Percentiles rank a stretch among this genome's conserved stretches.
These are phyloP conservation scores for Globomyces pollinis-pini DNA, from an alignment of 192 early-diverging fungal species.

Conservation along the genomic window DNA sequence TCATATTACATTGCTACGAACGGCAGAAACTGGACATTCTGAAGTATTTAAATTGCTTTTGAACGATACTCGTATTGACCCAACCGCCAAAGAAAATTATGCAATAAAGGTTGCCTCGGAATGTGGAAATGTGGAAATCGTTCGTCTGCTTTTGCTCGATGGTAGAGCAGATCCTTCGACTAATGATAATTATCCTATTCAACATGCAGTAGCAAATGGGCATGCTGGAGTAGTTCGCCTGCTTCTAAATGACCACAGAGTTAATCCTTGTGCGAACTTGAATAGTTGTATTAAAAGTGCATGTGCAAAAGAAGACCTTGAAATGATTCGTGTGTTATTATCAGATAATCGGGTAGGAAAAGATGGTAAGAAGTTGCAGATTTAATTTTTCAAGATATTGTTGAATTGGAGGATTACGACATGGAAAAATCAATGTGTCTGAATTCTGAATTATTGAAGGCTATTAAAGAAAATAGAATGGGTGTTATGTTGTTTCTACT, in stretches of 20 bases:
- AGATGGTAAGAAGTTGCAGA: background rate
- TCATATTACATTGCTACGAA: background rate
- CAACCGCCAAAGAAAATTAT: background rate
- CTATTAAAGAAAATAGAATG: background rate
- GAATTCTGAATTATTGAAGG: background rate
- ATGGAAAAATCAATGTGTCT: too few relatives aligned
- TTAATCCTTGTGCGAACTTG: conserved; percentile 1
- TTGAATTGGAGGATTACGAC: background rate
- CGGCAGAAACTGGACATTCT: background rate
- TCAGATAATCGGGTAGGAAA: conserved; percentile 1
- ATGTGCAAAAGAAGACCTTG: too few relatives aligned
- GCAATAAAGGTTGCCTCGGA: background rate
- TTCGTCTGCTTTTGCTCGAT: background rate
- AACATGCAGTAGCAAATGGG: background rate
- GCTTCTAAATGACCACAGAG: background rate
- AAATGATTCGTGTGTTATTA: too few relatives aligned
- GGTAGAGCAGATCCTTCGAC: background rate
- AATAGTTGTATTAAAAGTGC: too few relatives aligned
- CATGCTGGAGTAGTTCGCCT: background rate
- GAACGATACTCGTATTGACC: background rate
- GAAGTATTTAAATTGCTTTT: background rate
- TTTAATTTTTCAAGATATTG: background rate
- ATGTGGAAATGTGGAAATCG: background rate
- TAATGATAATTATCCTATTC: background rate
- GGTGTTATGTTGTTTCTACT: background rate